phyloP scores from a whole-genome alignment of 345 rosid genomes.

The Rhizophora mangle region DNA sequence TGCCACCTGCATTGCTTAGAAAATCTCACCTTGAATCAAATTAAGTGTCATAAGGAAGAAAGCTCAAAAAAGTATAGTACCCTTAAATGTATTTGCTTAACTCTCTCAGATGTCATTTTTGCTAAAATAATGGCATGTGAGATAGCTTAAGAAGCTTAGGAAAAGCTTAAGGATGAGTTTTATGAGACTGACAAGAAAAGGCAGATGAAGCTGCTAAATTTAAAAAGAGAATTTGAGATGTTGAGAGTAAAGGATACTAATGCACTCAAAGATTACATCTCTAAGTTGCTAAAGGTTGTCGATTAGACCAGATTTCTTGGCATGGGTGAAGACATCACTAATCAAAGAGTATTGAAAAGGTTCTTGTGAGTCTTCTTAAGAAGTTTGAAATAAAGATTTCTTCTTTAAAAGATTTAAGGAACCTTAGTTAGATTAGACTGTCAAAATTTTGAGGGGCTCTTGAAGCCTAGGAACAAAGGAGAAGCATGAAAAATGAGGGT shows the following conservation, averaged over 20 bases:
- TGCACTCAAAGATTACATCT: too few species aligned
- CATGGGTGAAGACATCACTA: too few species aligned
- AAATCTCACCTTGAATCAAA: not conserved
- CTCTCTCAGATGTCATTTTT: not conserved
- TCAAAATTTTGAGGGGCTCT: not conserved
- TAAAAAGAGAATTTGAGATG: not conserved
- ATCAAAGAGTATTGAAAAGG: too few species aligned
- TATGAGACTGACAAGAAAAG: not conserved
- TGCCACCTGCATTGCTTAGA: not conserved
- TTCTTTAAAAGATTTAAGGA: not conserved
- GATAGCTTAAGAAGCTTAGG: not conserved
- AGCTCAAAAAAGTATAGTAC: not conserved
- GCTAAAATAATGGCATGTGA: not conserved
- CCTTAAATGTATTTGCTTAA: too few species aligned
- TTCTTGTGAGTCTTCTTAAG: too few species aligned
- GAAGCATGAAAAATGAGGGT: not conserved
- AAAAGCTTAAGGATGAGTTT: not conserved
- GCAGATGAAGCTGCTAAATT: not conserved
- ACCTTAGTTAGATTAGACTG: not conserved
- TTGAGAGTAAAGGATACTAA: not conserved
- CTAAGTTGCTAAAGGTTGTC: too few species aligned
- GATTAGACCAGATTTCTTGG: too few species aligned
- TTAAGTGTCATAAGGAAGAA: not conserved
- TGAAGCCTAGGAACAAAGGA: not conserved
- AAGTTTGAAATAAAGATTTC: not conserved